Conservation (phyloP, 176 grass and related monocot species). For the Aechmea fasciata region DNA sequence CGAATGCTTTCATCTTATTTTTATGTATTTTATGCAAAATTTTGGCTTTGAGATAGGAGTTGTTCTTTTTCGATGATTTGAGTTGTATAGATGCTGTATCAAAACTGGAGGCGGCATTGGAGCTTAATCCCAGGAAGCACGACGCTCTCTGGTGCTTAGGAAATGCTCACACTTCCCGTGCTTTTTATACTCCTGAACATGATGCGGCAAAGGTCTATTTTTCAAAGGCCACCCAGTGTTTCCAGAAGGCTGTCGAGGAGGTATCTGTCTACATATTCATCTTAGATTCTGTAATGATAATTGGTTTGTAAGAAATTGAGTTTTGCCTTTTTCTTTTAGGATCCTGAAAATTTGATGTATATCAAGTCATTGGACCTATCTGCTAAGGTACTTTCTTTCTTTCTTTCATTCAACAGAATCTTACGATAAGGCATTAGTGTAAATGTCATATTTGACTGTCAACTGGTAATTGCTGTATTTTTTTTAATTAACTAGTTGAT, state of each 20-base stretch:
- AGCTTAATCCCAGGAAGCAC: conserved; percentile 33
- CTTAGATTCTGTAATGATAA: too few species aligned
- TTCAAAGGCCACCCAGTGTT: conserved; percentile 37
- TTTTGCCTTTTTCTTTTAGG: conserved; percentile 28
- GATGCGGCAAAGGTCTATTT: conserved; percentile 28
- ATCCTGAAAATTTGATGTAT: conserved; percentile 43
- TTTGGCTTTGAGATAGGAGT: neutral
- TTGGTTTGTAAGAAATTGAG: neutral
- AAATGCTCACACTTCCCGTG: conserved; percentile 38
- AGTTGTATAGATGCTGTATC: conserved; percentile 28
- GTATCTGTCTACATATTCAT: conserved; percentile 11
- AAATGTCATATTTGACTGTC: too few species aligned
- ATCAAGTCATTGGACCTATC: conserved; percentile 31
- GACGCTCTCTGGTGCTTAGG: conserved; percentile 41
- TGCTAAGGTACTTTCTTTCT: conserved; percentile 23
- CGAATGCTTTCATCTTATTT: too few species aligned
- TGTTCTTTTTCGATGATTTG: neutral
- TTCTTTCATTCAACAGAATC: neutral
- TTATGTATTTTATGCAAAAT: too few species aligned
- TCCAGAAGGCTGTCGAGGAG: conserved; percentile 29
- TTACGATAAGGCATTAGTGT: neutral
- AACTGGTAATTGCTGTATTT: too few species aligned
- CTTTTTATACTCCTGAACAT: conserved; percentile 22
- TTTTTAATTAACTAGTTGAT: too few species aligned
- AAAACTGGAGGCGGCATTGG: conserved; percentile 41